Evolutionary conservation across 2,329 filamentous ascomycete genomes (phyloP), one percentile per base, ranked within the genome.

Genomic region (Trematosphaeria pertusa): DNA sequence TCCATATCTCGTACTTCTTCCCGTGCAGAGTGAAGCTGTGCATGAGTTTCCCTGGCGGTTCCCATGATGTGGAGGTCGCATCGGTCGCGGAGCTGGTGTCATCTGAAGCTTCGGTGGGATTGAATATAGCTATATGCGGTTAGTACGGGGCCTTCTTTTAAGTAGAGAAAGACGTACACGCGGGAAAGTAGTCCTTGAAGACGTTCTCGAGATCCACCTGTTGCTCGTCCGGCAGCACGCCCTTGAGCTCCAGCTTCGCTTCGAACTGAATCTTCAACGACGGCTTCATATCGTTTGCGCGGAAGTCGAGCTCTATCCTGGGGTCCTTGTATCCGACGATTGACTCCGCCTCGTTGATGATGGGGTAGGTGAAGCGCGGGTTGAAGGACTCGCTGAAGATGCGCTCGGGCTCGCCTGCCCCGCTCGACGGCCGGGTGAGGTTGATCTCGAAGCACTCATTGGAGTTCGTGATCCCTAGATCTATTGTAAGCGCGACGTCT

Each of bases 301-400:
- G 80, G 58, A 87, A 86, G 52, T 84, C 84, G 44, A 97, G 75
- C 53, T 84, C 83, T 65, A 97, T 87, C 55, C 85, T 84, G 44
- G 96, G 81, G 43, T 85, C 85, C 68, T 91, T 87, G 78, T 97
- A 96, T 28, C 93, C 93, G 61, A 96, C 92, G 55, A 97, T 93
- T 21, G 81, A 83, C 72, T 99, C 91, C 7, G 94, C 87, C n/a
- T 97, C 88, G 63, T 91, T 91, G 60, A 97, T 97, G 54, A 99
- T 88, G 1, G 90, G 79, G 72, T 97, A 96, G 14, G 93, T 97
- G 70, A 92, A 95, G 65, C 84, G 83, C 0, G 94, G 95, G 50
- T 89, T 81, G 72, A 99, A 97, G 20, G 83, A 58, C 87, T 75
- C 22, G 80, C 82, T 60, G 82, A 83, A 81, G 65, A 54, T 57